phyloP scores from a whole-genome alignment of 2,329 filamentous ascomycete species.

The Purpureocillium takamizusanense region DNA sequence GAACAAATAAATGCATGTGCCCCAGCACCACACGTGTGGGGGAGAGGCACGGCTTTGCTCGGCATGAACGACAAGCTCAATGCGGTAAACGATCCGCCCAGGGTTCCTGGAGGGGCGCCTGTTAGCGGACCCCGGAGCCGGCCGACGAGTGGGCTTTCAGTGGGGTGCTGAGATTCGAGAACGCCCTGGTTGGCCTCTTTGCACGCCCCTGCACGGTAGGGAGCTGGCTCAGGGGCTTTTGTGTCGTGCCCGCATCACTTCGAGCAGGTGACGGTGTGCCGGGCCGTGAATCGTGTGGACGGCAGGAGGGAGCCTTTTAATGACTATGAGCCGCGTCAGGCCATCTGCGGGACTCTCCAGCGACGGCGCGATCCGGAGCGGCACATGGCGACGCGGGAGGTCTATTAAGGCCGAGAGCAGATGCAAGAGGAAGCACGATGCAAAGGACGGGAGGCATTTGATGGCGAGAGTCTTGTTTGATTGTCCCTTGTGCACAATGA shows the following conservation, averaged over 20 bases:
- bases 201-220: background rate
- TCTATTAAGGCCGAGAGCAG: too few species aligned
- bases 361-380: too few species aligned
- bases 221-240: background rate
- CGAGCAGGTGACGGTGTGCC: background rate
- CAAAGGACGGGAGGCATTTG: too few species aligned
- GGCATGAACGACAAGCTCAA: background rate
- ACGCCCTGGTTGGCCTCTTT: background rate
- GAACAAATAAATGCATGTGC: background rate
- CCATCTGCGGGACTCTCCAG: too few species aligned
- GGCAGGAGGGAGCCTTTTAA: too few species aligned
- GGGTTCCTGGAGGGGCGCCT: background rate
- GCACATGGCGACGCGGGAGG: too few species aligned
- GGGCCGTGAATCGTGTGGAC: background rate
- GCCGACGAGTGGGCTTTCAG: constrained; percentile 1
- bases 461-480: too few species aligned
- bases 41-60: background rate
- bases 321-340: too few species aligned
- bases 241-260: background rate
- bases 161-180: background rate
- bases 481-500: too few species aligned
- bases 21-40: too few species aligned
- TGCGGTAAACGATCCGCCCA: too few species aligned
- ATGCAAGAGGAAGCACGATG: too few species aligned
- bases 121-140: constrained; percentile 6